Conservation (phyloP, 192 early-diverging fungal species). For the Backusella morwellensis region DNA sequence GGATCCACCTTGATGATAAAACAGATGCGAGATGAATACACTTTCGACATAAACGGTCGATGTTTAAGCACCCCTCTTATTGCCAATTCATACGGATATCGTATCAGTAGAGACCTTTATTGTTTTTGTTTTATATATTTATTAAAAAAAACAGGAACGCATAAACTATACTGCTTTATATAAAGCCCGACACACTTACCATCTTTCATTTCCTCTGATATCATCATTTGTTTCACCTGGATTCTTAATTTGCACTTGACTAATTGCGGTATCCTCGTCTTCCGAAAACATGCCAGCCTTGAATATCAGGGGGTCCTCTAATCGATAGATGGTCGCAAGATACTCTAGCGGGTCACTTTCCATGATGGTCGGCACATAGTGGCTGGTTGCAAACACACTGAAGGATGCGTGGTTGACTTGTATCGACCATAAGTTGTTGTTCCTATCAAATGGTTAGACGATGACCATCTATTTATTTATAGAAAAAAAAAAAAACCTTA, state of each 20-base stretch:
- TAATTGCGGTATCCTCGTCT: background rate
- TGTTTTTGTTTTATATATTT: too few relatives aligned
- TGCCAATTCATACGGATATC: slow-evolving; percentile 30
- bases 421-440: background rate
- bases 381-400: slow-evolving; percentile 11
- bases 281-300: background rate
- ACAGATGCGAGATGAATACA: slow-evolving; percentile 18
- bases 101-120: slow-evolving; percentile 26
- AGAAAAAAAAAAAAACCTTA: background rate
- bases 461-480: too few relatives aligned
- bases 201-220: slow-evolving; percentile 10
- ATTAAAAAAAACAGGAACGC: too few relatives aligned
- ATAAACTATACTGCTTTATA: too few relatives aligned
- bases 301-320: background rate
- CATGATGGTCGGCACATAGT: background rate
- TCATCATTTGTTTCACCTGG: slow-evolving; percentile 6
- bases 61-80: slow-evolving; percentile 28
- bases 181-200: background rate
- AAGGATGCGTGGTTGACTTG: background rate
- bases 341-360: background rate
- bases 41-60: slow-evolving; percentile 13
- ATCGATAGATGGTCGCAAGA: background rate
- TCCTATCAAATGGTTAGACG: background rate
- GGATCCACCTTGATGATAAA: slow-evolving; percentile 19
- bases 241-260: slow-evolving; percentile 9